Base-by-base conservation (phyloP, 257 asterid species). In the Rauvolfia tetraphylla region DNA sequence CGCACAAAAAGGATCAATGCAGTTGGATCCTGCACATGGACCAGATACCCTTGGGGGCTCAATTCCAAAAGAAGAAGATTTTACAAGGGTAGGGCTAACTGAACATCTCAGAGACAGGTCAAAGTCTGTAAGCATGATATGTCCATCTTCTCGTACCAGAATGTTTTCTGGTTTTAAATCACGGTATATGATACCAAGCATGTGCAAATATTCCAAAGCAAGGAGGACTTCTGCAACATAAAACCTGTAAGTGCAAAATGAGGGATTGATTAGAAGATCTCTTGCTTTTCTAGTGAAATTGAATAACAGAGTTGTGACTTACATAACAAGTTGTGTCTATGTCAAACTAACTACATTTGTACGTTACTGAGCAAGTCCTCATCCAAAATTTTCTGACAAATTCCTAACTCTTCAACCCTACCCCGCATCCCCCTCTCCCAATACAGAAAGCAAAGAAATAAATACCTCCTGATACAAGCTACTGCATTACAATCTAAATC, bases 201-300 rank as follows among this genome's bases (percentile, higher is more conserved):
- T 93, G 89, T 93, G 98, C 78, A 93, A 39, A 82, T 93, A 93
- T 79, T 93, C 97, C 27, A 93, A 87, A 69, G 97, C 97, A 57
- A 93, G 93, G 76, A 93, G 98, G 70, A 93, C 96, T 86, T 93
- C 98, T 41, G 98, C 98, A 41, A 92, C 96, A 72, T 93, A 93
- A 83, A 93, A 93, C 83, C 98, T 87, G 84, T 53, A 83, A 42
- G 49, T 39, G 22, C 65, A 65, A 68, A 54, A 31, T 54, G 57
- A 41, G 34, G 36, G 29, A 71, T 18, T 31, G 44, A 12, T 75
- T 41, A 27, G 7, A 79, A 46, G 23, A 39, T 34, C 20, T 22
- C 70, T 25, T 0, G 2, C 25, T 23, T 51, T 63, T 71, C 31
- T 36, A 33, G 41, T 49, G 13, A 44, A 31, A 68, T 56, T 31